Base-by-base conservation (phyloP, 2,329 filamentous ascomycete species). In the Colletotrichum sp. region DNA sequence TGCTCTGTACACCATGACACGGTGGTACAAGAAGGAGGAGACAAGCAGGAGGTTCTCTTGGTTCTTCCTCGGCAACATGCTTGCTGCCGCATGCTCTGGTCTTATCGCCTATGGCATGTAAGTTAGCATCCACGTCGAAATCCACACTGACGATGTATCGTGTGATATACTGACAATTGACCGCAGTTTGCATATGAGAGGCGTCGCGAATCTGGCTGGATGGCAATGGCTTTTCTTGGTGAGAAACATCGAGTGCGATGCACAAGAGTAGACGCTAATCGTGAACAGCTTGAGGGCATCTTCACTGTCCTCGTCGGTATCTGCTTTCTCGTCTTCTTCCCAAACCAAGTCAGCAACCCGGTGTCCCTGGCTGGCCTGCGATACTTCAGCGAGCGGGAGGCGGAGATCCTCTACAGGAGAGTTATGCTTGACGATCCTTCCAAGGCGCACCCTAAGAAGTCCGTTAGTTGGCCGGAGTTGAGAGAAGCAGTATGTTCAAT, bases 1-100 rank as follows among this genome's bases (percentile, higher is more conserved):
- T 2, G 86, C 86, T 8, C 80, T 89, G 3, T 89, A 85, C 80
- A 88, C 88, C 0, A 84, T 89, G 2, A 88, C 87, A 0, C 82
- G 84, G 3, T 89, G 87, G 87, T 89, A 89, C 72, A 89, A 87
- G 32, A 83, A 83, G 5, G 82, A 83, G 9, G 87, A 89, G 75
- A 88, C 85, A 0, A 87, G 85, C 65, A 88, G 87, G 78, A 81
- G 87, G 3, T 87, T 89, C 69, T 84, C 86, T 13, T 82, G 81
- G 71, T 89, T 86, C 78, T 88, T 88, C 69, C 82, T 89, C 21
- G 87, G 87, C 3, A 89, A 87, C 64, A 84, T 86, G 76, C 78
- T 84, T 16, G 86, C 86, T 0, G 81, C 82, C 26, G 87, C 85
- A 1, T 83, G 82, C 10, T 83, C 83, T 0, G 86, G 86, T 3